Evolutionary conservation across 140 eudicot genomes (phyloP).

Genomic region (Erigeron philadelphicus): DNA sequence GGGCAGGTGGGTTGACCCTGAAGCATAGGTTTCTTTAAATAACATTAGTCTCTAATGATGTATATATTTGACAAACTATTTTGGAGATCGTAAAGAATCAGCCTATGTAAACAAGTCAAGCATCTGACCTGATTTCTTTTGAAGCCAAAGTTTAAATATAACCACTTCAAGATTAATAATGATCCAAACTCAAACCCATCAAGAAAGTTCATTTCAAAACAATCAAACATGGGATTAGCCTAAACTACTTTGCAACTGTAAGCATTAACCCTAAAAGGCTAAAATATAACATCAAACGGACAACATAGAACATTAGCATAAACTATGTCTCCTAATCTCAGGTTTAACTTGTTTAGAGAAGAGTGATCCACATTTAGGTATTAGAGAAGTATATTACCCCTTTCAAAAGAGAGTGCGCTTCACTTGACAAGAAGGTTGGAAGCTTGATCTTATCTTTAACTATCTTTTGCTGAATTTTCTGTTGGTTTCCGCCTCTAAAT

Average conservation of each 20-base stretch:
- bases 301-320: neutral
- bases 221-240: neutral
- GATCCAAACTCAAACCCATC: neutral
- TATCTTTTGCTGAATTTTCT: constrained; percentile 68
- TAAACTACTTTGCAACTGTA: neutral
- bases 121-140: no score
- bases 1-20: no score
- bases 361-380: neutral
- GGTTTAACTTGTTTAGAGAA: neutral
- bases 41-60: no score
- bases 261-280: neutral
- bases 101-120: no score
- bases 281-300: neutral
- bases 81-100: no score
- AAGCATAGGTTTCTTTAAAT: no score
- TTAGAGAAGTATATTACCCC: constrained; percentile 44
- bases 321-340: neutral
- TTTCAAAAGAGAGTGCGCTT: constrained; percentile 75
- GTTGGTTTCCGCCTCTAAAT: constrained; percentile 60
- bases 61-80: no score
- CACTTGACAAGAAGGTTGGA: constrained; percentile 72
- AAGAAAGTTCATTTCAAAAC: neutral
- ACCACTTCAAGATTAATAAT: neutral
- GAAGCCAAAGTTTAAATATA: no score
- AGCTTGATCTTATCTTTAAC: constrained; percentile 71